A percentile compares a stretch with the other conserved stretches of the same genome.
Conservation (phyloP, 2,329 filamentous ascomycete species). For the Talaromyces verruculosus region DNA sequence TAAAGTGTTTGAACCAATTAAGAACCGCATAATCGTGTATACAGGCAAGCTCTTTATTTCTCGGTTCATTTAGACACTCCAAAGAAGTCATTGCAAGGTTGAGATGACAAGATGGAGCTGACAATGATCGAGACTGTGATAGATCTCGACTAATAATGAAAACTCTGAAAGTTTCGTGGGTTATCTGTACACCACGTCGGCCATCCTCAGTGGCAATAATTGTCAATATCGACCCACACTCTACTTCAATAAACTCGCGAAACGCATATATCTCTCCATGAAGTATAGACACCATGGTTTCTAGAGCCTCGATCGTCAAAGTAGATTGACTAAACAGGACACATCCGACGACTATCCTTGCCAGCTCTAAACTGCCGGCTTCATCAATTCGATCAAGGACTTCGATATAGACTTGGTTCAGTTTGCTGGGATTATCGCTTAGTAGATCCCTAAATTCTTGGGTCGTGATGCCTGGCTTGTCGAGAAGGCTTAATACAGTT, state of each 20-base stretch:
- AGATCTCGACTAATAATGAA: not conserved
- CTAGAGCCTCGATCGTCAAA: not conserved
- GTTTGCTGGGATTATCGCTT: not conserved
- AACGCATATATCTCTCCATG: conserved; percentile 4
- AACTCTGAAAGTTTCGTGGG: conserved; percentile 5
- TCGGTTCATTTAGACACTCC: not conserved
- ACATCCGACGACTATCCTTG: not conserved
- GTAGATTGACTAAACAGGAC: not conserved
- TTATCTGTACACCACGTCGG: not conserved
- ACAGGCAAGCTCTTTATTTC: not conserved
- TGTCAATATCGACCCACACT: conserved; percentile 7
- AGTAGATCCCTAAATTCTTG: not conserved
- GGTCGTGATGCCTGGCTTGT: conserved; percentile 1
- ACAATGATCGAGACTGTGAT: not conserved
- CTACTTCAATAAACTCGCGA: conserved; percentile 1
- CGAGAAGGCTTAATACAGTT: not conserved
- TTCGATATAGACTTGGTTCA: conserved; percentile 2
- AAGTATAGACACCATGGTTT: not conserved
- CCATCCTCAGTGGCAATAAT: not conserved
- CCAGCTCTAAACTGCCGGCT: not conserved
- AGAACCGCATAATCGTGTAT: not conserved
- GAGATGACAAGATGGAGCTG: not conserved
- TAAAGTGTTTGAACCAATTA: conserved; percentile 9
- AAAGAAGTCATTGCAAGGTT: not conserved
- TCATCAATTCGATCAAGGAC: not conserved